Percentiles rank a stretch among this genome's conserved stretches.
phyloP scores from a whole-genome alignment of 768 basidiomycete species.

The Dictyophora rubrovolvata region DNA sequence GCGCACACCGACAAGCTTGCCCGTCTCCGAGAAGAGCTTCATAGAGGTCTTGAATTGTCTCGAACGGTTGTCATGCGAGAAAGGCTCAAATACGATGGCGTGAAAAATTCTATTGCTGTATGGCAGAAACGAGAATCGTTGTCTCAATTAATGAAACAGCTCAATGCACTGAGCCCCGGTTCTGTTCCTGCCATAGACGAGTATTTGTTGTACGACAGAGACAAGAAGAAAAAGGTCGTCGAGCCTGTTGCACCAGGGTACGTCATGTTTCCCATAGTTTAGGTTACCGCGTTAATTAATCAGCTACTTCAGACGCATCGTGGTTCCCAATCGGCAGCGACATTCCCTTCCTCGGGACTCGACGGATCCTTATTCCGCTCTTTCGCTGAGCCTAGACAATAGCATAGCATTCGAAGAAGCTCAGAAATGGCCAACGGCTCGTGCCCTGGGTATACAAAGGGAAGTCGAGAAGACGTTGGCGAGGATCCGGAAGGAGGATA shows the following conservation, averaged over 20 bases:
- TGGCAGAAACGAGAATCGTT: conserved; percentile 74
- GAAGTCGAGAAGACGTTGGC: conserved; percentile 53
- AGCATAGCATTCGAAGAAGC: conserved; percentile 33
- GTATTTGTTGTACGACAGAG: conserved; percentile 65
- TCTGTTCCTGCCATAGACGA: conserved; percentile 60
- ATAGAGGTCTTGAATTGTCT: conserved; percentile 63
- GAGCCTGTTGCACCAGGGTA: conserved; percentile 25
- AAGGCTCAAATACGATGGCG: conserved; percentile 57
- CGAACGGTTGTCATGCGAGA: conserved; percentile 63
- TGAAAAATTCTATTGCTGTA: conserved; percentile 46
- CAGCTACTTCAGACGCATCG: neutral
- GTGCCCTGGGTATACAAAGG: conserved; percentile 45
- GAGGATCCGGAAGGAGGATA: conserved; percentile 61
- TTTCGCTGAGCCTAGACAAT: conserved; percentile 27
- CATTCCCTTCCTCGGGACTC: conserved; percentile 38
- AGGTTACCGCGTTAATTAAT: neutral
- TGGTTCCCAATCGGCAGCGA: conserved; percentile 10
- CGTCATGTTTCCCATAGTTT: conserved; percentile 15
- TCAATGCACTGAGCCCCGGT: conserved; percentile 65
- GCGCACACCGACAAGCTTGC: conserved; percentile 83
- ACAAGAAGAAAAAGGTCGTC: conserved; percentile 36
- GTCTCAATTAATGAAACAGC: conserved; percentile 34
- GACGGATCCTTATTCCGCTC: conserved; percentile 31
- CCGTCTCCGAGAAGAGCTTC: conserved; percentile 69
- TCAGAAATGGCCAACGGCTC: conserved; percentile 54